A percentile compares a stretch with the other conserved stretches of the same genome.
Evolutionary conservation across 176 grass and related monocot species (phyloP).

Genomic region (Poa pratensis): DNA sequence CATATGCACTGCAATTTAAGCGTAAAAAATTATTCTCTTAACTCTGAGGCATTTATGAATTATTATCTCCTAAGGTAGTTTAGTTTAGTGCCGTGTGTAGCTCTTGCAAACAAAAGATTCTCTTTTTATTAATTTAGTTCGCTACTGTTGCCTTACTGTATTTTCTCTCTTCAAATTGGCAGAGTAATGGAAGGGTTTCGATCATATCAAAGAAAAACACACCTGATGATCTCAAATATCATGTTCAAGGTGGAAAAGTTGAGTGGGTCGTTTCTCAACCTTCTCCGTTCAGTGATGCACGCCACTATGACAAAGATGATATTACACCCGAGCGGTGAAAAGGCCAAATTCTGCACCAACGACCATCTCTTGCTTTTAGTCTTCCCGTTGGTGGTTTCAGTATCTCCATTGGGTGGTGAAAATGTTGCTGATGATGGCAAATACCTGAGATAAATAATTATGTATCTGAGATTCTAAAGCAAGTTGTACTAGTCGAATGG

Average conservation of each 20-base stretch:
- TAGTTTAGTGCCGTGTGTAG: not conserved
- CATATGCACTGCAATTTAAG: constrained; percentile 61
- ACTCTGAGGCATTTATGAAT: not conserved
- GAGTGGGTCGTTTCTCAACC: constrained; percentile 49
- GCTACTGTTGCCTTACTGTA: not conserved
- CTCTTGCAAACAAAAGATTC: not conserved
- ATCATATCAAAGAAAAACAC: not conserved
- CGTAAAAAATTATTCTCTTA: not conserved
- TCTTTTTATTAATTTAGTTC: not conserved
- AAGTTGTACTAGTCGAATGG: not conserved
- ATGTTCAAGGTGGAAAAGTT: constrained; percentile 64
- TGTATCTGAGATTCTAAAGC: constrained; percentile 16
- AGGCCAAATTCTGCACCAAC: constrained; percentile 23
- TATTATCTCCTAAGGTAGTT: not conserved
- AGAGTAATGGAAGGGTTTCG: not conserved
- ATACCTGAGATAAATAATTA: constrained; percentile 49
- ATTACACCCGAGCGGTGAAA: constrained; percentile 51
- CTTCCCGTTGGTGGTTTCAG: constrained; percentile 13
- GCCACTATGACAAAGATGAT: constrained; percentile 49
- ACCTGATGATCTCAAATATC: constrained; percentile 60
- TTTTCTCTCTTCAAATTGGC: not conserved
- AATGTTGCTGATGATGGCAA: constrained; percentile 56
- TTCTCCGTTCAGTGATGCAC: constrained; percentile 56
- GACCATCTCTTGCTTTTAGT: not conserved
- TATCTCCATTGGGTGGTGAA: constrained; percentile 9